These are phyloP conservation scores for Biscogniauxia sp. DNA, from an alignment of 2,329 filamentous ascomycete species.

Conservation along the genomic window DNA sequence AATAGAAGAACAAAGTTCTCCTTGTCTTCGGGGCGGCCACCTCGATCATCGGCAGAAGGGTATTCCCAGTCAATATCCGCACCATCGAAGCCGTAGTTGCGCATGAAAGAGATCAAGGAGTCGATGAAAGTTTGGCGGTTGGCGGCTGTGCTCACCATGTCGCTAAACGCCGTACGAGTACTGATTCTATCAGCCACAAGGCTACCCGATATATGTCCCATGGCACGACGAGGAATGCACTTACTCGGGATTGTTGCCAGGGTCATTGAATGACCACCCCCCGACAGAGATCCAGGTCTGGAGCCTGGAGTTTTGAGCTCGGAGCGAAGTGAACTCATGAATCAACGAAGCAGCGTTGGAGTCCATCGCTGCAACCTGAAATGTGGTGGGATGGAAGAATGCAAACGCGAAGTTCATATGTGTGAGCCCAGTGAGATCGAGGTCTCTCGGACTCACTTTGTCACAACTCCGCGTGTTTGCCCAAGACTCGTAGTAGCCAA, in stretches of 20 bases:
- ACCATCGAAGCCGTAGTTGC: constrained; percentile 24
- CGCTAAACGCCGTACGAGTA: constrained; percentile 26
- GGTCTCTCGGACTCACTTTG: constrained; percentile 24
- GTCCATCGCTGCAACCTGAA: constrained; percentile 31
- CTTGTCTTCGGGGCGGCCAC: constrained; percentile 19
- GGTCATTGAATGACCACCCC: constrained; percentile 41
- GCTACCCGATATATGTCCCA: too few relatives aligned
- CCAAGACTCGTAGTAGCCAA: constrained; percentile 36
- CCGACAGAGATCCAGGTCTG: constrained; percentile 38
- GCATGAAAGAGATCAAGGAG: constrained; percentile 22
- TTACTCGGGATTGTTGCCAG: too few relatives aligned
- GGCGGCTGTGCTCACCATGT: constrained; percentile 16
- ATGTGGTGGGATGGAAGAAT: constrained; percentile 32
- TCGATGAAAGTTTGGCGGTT: constrained; percentile 21
- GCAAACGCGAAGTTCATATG: constrained; percentile 35
- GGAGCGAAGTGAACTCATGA: constrained; percentile 28
- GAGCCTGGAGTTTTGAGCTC: constrained; percentile 32
- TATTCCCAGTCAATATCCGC: constrained; percentile 30
- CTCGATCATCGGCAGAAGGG: constrained; percentile 24
- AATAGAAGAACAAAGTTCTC: constrained; percentile 22
- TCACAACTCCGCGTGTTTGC: constrained; percentile 7
- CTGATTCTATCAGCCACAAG: too few relatives aligned
- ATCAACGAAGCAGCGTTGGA: constrained; percentile 11
- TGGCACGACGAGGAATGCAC: too few relatives aligned
- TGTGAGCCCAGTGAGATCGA: constrained; percentile 40